These are phyloP conservation scores for Colletotrichum agaves DNA, from an alignment of 2,329 filamentous ascomycete species.

Conservation along the genomic window DNA sequence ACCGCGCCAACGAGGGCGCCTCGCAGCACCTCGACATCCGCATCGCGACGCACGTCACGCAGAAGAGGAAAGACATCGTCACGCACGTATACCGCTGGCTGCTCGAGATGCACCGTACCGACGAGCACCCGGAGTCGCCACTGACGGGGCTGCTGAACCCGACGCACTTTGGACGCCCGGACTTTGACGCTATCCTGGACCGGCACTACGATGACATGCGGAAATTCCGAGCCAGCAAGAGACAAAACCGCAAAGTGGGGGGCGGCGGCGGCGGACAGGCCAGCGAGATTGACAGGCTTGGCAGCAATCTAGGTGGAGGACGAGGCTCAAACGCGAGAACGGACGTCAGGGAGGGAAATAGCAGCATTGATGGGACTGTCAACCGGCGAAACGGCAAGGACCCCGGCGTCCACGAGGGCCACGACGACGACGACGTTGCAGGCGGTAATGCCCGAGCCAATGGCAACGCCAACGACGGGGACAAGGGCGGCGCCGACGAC, in stretches of 20 bases:
- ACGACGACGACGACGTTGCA: not conserved
- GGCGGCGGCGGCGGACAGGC: not conserved
- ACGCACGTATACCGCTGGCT: constrained; percentile 67
- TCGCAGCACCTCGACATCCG: constrained; percentile 60
- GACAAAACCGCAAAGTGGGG: constrained; percentile 30
- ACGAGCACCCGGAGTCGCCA: constrained; percentile 60
- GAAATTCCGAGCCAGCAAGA: constrained; percentile 44
- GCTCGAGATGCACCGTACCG: constrained; percentile 65
- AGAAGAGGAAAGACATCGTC: constrained; percentile 62
- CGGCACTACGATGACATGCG: constrained; percentile 65
- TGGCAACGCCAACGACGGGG: not conserved
- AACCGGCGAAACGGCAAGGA: not conserved
- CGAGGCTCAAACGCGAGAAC: constrained; percentile 1
- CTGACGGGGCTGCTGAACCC: constrained; percentile 64
- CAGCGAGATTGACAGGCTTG: not conserved
- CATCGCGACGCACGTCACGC: constrained; percentile 66
- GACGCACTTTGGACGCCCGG: constrained; percentile 65
- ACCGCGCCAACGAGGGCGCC: constrained; percentile 48
- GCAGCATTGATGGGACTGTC: not conserved
- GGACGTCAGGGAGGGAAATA: not conserved
- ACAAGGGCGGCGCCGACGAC: not conserved
- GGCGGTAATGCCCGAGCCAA: not conserved
- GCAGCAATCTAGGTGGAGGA: not conserved
- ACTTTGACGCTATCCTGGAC: constrained; percentile 63
- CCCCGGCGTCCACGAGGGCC: fast-evolving